Evolutionary conservation across 805 yeast species (phyloP).

Genomic region (Yueomyces sp.): DNA sequence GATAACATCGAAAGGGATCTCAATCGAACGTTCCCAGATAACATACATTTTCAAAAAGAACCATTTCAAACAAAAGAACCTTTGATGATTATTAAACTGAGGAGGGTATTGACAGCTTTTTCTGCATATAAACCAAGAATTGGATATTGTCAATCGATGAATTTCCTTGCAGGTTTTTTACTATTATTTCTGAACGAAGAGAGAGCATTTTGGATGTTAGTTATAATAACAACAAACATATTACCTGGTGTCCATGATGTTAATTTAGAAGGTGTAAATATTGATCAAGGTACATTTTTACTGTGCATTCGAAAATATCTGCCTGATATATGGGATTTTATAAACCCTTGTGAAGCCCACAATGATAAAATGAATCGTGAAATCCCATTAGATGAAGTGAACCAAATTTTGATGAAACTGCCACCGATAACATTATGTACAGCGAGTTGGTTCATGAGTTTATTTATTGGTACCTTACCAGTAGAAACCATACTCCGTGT

Average conservation of each 20-base stretch:
- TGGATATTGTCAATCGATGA: constrained; percentile 93
- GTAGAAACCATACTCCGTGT: constrained; percentile 76
- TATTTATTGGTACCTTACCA: constrained; percentile 81
- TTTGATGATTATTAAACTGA: constrained; percentile 49
- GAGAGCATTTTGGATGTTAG: constrained; percentile 89
- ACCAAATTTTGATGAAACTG: constrained; percentile 48
- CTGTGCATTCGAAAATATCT: constrained; percentile 70
- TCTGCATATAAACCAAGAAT: constrained; percentile 76
- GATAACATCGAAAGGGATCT: constrained; percentile 92
- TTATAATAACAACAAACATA: constrained; percentile 69
- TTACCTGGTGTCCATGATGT: constrained; percentile 86
- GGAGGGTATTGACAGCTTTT: constrained; percentile 75
- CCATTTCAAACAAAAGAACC: constrained; percentile 34
- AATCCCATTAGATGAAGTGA: neutral
- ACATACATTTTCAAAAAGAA: constrained; percentile 54
- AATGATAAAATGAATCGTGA: neutral
- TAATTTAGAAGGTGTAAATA: constrained; percentile 82
- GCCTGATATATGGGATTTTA: constrained; percentile 58
- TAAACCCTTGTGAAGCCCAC: neutral
- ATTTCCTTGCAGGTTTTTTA: constrained; percentile 79
- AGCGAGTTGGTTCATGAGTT: constrained; percentile 96
- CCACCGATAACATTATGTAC: constrained; percentile 91
- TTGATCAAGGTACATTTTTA: constrained; percentile 90
- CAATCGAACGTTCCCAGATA: constrained; percentile 91
- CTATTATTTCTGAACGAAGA: constrained; percentile 84